Evolutionary conservation across 768 basidiomycete genomes (phyloP).

Genomic region (Lactarius quietus): DNA sequence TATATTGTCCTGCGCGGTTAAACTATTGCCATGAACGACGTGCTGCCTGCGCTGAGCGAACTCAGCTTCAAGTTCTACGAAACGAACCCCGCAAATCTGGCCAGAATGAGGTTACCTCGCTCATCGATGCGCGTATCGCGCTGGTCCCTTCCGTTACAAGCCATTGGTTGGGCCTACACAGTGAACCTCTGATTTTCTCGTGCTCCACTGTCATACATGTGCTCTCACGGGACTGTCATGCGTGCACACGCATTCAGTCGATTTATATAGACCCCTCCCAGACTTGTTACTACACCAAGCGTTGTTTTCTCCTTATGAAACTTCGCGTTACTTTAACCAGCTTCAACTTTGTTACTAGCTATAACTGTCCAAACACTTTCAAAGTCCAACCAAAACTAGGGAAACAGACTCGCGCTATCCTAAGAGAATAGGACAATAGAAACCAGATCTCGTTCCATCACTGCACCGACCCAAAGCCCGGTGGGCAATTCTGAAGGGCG

Average conservation of each 20-base stretch:
- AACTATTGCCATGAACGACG: background rate
- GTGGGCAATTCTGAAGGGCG: conserved; percentile 53
- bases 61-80: background rate
- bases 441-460: background rate
- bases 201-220: too few species aligned
- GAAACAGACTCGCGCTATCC: too few species aligned
- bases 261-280: too few species aligned
- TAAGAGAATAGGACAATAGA: background rate
- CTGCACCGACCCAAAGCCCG: conserved; percentile 48
- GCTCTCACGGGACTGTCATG: too few species aligned
- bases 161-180: too few species aligned
- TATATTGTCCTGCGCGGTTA: background rate
- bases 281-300: too few species aligned
- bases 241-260: too few species aligned
- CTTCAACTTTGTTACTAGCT: background rate
- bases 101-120: too few species aligned
- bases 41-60: conserved; percentile 1
- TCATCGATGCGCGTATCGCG: background rate
- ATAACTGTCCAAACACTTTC: background rate
- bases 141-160: background rate
- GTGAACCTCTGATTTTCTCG: too few species aligned
- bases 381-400: background rate
- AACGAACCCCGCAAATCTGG: too few species aligned
- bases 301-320: too few species aligned
- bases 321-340: background rate